Evolutionary conservation across 2,329 filamentous ascomycete species (phyloP).

Genomic region (Esteya vermicola): DNA sequence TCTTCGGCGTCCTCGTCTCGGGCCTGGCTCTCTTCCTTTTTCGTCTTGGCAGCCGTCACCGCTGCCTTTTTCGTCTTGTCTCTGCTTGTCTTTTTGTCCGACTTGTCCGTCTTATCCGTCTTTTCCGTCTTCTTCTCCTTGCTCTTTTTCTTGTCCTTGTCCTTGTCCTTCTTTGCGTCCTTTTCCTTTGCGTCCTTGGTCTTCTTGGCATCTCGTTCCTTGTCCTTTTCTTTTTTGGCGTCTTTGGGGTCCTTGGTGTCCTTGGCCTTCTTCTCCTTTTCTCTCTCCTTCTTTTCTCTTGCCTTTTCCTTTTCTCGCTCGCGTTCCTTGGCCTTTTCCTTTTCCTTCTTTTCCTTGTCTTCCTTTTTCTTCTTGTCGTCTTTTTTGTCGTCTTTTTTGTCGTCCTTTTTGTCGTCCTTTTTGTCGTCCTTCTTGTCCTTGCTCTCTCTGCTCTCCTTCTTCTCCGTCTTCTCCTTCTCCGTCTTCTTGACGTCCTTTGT

Average conservation of each 20-base stretch:
- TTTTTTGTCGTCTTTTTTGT: conserved; percentile 6
- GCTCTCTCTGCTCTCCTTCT: conserved; percentile 5
- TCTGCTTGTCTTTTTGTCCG: not conserved
- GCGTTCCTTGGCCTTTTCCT: not conserved
- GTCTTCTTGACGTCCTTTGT: not conserved
- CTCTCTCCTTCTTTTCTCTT: not conserved
- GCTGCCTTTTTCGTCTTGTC: not conserved
- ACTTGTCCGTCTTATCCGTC: not conserved
- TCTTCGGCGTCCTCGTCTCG: not conserved
- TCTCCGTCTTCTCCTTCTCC: conserved; percentile 1
- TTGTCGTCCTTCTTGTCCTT: not conserved
- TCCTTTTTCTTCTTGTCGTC: conserved; percentile 6
- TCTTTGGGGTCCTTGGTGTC: not conserved
- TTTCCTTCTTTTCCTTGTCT: not conserved
- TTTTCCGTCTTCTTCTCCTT: not conserved
- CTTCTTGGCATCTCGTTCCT: too few species aligned
- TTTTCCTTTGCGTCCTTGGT: too few species aligned
- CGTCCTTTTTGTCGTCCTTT: conserved; percentile 4
- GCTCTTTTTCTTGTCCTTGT: not conserved
- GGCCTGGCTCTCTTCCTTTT: not conserved
- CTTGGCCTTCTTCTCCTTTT: not conserved
- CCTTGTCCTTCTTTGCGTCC: not conserved
- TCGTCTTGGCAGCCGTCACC: not conserved
- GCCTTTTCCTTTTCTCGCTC: not conserved
- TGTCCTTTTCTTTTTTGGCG: not conserved